Evolutionary conservation across 495 filamentous ascomycete genomes (phyloP).

Genomic region (Aspergillus carlsbadensis): DNA sequence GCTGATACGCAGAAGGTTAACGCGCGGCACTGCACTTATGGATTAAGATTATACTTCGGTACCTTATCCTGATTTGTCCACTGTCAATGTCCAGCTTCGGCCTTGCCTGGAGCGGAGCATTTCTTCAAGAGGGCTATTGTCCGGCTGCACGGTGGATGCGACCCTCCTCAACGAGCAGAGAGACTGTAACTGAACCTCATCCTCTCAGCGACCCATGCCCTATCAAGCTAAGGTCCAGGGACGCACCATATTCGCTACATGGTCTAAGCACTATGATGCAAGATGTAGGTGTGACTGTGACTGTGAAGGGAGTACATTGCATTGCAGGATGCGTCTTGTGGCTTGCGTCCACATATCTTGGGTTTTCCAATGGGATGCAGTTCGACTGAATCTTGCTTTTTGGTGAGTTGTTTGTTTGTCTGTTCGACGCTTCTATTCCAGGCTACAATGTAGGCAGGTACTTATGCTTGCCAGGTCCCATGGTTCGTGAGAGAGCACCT

Average conservation of each 20-base stretch:
- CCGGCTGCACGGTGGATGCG: background rate
- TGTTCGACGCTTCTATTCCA: background rate
- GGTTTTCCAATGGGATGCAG: background rate
- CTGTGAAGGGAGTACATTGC: slow-evolving; percentile 2
- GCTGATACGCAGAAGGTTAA: background rate
- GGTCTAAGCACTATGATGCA: background rate
- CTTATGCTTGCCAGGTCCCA: no score
- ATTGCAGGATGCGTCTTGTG: slow-evolving; percentile 7
- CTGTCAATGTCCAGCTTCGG: background rate
- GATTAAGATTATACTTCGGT: background rate
- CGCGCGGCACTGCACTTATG: background rate
- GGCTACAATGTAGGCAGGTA: no score
- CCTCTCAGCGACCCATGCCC: background rate
- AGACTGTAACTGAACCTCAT: background rate
- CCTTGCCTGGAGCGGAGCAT: background rate
- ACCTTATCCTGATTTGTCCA: background rate
- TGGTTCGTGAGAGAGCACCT: no score
- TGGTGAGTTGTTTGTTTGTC: background rate
- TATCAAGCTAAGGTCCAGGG: background rate
- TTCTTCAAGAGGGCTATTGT: slow-evolving; percentile 1
- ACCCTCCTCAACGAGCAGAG: background rate
- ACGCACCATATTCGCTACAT: background rate
- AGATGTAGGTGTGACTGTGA: slow-evolving; percentile 4
- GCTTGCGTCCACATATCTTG: slow-evolving; percentile 1
- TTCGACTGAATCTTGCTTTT: background rate